These are phyloP conservation scores for Aspergillus sergii DNA, from an alignment of 2,329 filamentous ascomycete species.

Conservation along the genomic window DNA sequence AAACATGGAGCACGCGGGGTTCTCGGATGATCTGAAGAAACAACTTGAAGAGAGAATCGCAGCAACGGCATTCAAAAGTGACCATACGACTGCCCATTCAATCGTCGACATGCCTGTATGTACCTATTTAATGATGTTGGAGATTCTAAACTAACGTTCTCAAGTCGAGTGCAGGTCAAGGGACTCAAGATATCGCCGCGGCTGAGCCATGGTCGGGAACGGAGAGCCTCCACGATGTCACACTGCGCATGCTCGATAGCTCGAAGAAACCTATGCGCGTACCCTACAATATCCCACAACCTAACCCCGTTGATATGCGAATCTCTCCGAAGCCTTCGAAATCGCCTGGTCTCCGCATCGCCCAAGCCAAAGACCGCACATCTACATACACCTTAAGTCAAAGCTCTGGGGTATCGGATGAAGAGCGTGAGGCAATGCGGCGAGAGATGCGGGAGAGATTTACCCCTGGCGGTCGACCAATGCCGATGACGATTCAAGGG, in stretches of 20 bases:
- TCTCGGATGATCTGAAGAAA: slow-evolving; percentile 62
- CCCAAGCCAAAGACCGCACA: slow-evolving; percentile 61
- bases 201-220: slow-evolving; percentile 76
- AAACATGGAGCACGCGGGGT: slow-evolving; percentile 63
- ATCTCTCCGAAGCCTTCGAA: slow-evolving; percentile 47
- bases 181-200: slow-evolving; percentile 68
- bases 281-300: slow-evolving; percentile 44
- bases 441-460: slow-evolving; percentile 82
- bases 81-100: slow-evolving; percentile 57
- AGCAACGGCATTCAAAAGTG: slow-evolving; percentile 55
- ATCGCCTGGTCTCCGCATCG: slow-evolving; percentile 54
- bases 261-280: slow-evolving; percentile 59
- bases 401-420: slow-evolving; percentile 62
- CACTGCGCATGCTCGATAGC: slow-evolving; percentile 76
- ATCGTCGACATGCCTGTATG: slow-evolving; percentile 55
- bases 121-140: not conserved
- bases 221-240: slow-evolving; percentile 73
- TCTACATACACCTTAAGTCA: slow-evolving; percentile 58
- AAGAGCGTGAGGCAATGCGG: slow-evolving; percentile 72
- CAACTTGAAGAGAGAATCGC: slow-evolving; percentile 62
- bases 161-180: slow-evolving; percentile 64
- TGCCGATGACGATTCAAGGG: slow-evolving; percentile 77
- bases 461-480: slow-evolving; percentile 67
- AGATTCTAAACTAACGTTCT: not conserved
- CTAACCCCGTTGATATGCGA: slow-evolving; percentile 48